A percentile compares a stretch with the other conserved stretches of the same genome.
Evolutionary conservation across 257 asterid genomes (phyloP).

Genomic region (Nyctanthes arbortristis): DNA sequence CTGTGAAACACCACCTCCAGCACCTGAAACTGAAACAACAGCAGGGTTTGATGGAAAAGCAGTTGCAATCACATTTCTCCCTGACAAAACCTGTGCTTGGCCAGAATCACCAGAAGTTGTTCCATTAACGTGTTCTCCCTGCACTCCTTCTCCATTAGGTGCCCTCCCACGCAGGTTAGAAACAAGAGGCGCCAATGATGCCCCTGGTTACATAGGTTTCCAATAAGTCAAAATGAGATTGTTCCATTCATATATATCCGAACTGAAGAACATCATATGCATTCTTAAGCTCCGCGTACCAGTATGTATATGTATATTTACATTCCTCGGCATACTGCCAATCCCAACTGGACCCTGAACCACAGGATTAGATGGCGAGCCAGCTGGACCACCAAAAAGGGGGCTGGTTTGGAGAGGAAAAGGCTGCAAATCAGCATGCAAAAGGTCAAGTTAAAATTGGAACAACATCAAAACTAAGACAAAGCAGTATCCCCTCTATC

Average conservation of each 20-base stretch:
- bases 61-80: constrained; percentile 29
- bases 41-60: constrained; percentile 44
- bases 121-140: constrained; percentile 45
- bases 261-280: not conserved
- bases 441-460: not conserved
- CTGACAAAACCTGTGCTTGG: constrained; percentile 44
- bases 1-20: constrained; percentile 37
- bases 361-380: constrained; percentile 44
- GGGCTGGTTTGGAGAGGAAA: constrained; percentile 85
- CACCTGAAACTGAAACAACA: constrained; percentile 41
- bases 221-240: constrained; percentile 1
- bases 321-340: constrained; percentile 64
- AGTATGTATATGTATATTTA: constrained; percentile 83
- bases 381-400: constrained; percentile 60
- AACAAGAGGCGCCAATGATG: constrained; percentile 42
- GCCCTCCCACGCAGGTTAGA: constrained; percentile 52
- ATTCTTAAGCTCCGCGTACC: constrained; percentile 44
- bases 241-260: constrained; percentile 4
- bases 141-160: constrained; percentile 52
- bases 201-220: constrained; percentile 32
- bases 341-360: constrained; percentile 58
- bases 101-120: constrained; percentile 45
- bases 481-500: not conserved
- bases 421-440: constrained; percentile 56
- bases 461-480: not conserved